Percentiles rank a stretch among this genome's conserved stretches.
Conservation (phyloP, 1,284 basidiomycete species). For the Ceratobasidium sp. region DNA sequence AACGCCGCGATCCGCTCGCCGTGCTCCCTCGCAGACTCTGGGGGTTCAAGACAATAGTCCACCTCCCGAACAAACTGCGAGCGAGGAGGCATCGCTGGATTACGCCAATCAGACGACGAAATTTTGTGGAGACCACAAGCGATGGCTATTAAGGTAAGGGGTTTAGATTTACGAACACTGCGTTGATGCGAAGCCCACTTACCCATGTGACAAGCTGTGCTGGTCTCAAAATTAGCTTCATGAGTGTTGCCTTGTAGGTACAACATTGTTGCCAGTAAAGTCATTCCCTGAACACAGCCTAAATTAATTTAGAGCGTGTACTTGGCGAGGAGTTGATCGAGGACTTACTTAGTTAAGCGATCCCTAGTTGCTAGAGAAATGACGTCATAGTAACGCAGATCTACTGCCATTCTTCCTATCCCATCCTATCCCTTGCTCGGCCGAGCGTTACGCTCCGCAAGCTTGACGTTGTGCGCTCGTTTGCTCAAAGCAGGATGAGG, state of each 20-base stretch:
- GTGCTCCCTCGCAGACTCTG: constrained; percentile 24
- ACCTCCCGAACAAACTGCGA: constrained; percentile 10
- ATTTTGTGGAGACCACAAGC: constrained; percentile 34
- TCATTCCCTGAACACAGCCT: constrained; percentile 26
- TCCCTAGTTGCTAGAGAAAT: too few relatives aligned
- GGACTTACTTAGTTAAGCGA: constrained; percentile 28
- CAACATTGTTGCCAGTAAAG: constrained; percentile 9
- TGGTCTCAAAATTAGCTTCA: background rate
- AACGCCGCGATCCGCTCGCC: constrained; percentile 39
- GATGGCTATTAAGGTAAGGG: too few relatives aligned
- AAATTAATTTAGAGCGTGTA: background rate
- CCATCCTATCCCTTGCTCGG: constrained; percentile 39
- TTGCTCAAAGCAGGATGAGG: constrained; percentile 11
- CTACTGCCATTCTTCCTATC: too few relatives aligned
- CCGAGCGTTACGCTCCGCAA: constrained; percentile 35
- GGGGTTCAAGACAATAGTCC: constrained; percentile 18
- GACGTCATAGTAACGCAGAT: too few relatives aligned
- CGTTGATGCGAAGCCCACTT: background rate
- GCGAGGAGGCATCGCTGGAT: background rate
- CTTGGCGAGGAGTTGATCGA: too few relatives aligned
- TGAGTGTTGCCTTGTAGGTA: constrained; percentile 22
- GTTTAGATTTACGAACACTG: too few relatives aligned
- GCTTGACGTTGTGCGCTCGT: constrained; percentile 17
- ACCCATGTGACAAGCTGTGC: constrained; percentile 24
- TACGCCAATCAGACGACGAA: background rate